A percentile compares a stretch with the other conserved stretches of the same genome.
These are phyloP conservation scores for Aureobasidium melanogenum DNA, from an alignment of 2,329 filamentous ascomycete species.

Conservation along the genomic window DNA sequence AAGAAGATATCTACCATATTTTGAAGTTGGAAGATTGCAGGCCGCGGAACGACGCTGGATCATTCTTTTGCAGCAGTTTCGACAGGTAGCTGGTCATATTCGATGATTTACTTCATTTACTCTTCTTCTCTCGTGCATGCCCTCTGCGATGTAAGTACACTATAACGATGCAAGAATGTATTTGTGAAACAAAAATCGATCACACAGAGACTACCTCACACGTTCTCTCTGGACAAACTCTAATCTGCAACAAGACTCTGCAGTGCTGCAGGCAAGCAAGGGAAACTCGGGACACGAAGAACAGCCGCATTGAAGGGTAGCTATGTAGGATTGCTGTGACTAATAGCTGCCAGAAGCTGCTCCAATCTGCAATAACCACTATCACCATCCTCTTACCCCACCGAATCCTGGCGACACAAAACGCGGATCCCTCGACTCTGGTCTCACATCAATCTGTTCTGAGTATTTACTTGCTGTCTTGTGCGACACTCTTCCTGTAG, in stretches of 20 bases:
- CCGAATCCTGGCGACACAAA: too few relatives aligned
- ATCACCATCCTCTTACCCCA: neutral
- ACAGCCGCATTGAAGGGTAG: neutral
- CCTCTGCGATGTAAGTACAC: too few relatives aligned
- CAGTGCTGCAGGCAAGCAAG: neutral
- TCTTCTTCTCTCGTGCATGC: neutral
- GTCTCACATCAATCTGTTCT: neutral
- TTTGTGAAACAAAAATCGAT: neutral
- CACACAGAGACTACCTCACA: neutral
- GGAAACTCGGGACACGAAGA: neutral
- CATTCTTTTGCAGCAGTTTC: too few relatives aligned
- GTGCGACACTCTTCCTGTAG: neutral
- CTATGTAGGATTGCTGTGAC: neutral
- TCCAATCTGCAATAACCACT: neutral
- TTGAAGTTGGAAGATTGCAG: too few relatives aligned
- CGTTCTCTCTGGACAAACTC: neutral
- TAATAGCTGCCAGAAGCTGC: neutral
- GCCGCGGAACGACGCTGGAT: too few relatives aligned
- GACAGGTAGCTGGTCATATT: too few relatives aligned
- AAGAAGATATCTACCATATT: too few relatives aligned
- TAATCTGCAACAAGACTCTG: neutral
- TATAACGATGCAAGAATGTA: neutral
- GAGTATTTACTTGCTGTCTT: neutral
- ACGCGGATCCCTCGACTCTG: neutral
- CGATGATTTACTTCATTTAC: too few relatives aligned